Evolutionary conservation across 169 alveolate genomes (phyloP).

Genomic region (Hepatocystis sp.): DNA sequence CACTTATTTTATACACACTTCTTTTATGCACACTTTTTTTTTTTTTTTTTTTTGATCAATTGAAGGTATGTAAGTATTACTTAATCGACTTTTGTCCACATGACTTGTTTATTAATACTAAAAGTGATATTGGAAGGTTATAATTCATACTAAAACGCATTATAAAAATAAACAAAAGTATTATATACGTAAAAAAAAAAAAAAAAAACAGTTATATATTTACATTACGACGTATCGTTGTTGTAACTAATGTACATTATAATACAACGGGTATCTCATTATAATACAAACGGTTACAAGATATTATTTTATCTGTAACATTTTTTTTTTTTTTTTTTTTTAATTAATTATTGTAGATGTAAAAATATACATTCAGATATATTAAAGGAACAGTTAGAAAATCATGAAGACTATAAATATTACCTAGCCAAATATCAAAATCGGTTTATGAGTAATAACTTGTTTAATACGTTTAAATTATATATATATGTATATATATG

Average conservation of each 20-base stretch:
- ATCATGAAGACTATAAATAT: constrained; percentile 59
- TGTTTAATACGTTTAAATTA: constrained; percentile 4
- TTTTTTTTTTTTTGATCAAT: constrained; percentile 17
- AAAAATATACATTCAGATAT: constrained; percentile 63
- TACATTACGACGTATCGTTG: too few relatives aligned
- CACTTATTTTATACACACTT: too few relatives aligned
- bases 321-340: background rate
- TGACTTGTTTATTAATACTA: constrained; percentile 92
- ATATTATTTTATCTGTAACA: background rate
- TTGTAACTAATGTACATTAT: too few relatives aligned
- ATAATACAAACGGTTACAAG: too few relatives aligned
- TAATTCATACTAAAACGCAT: constrained; percentile 2
- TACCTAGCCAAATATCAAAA: constrained; percentile 60
- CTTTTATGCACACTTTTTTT: too few relatives aligned
- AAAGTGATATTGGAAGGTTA: constrained; percentile 92
- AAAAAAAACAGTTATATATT: background rate
- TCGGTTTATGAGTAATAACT: constrained; percentile 72
- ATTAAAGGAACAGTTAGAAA: constrained; percentile 57
- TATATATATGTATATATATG: constrained; percentile 5
- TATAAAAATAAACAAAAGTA: too few relatives aligned
- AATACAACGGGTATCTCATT: too few relatives aligned
- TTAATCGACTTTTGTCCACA: constrained; percentile 94
- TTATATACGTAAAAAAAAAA: constrained; percentile 37
- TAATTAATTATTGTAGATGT: constrained; percentile 58
- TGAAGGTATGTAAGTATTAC: constrained; percentile 90